phyloP scores from a whole-genome alignment of 805 yeast species.

The Nakazawaea wickerhamii region DNA sequence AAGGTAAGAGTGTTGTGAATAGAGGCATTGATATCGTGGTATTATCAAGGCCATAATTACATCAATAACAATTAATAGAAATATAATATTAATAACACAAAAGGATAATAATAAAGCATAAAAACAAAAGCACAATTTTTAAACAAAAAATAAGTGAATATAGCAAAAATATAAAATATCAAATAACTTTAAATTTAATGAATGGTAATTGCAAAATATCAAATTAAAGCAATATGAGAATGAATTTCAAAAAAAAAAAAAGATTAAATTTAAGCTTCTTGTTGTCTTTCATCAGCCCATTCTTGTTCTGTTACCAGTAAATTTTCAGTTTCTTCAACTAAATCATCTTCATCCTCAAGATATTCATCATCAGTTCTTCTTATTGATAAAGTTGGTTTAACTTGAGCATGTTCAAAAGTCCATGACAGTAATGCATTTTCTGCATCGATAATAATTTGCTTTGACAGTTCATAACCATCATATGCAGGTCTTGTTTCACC shows the following conservation, averaged over 20 bases:
- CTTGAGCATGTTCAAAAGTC: constrained; percentile 94
- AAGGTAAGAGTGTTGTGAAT: neutral
- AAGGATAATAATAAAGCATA: neutral
- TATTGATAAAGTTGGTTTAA: constrained; percentile 87
- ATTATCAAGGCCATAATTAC: constrained; percentile 1
- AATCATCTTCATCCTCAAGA: constrained; percentile 43
- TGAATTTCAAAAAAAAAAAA: neutral
- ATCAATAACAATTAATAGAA: neutral
- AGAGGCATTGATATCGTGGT: constrained; percentile 11
- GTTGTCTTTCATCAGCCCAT: constrained; percentile 34
- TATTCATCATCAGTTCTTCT: constrained; percentile 68
- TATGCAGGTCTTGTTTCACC: constrained; percentile 98
- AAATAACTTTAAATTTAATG: no score
- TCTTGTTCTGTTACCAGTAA: constrained; percentile 19
- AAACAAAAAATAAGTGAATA: no score
- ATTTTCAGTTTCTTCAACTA: constrained; percentile 34
- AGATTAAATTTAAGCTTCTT: constrained; percentile 14
- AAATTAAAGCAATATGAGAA: neutral
- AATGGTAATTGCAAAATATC: no score
- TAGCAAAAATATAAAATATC: no score
- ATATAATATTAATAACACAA: neutral
- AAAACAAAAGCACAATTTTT: neutral
- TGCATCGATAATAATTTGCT: constrained; percentile 95
- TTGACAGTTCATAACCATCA: constrained; percentile 97
- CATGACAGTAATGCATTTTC: constrained; percentile 93